A percentile compares a stretch with the other conserved stretches of the same genome.
Evolutionary conservation across 768 basidiomycete genomes (phyloP).

Genomic region (Collybia sordida): DNA sequence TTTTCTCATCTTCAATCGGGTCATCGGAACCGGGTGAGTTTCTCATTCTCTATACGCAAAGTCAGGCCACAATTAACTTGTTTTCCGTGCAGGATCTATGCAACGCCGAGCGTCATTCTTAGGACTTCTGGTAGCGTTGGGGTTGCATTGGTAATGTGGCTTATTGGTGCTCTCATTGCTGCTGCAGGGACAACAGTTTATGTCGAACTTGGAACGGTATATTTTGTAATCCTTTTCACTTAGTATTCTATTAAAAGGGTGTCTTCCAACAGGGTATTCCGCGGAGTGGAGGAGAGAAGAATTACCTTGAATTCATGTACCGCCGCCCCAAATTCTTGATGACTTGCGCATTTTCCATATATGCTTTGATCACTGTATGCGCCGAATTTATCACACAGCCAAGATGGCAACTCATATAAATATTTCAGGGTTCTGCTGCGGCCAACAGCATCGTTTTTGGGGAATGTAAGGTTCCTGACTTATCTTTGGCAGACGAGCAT

Average conservation of each 20-base stretch:
- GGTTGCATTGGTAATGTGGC: conserved; percentile 68
- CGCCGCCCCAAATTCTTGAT: conserved; percentile 58
- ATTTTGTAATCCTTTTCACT: conserved; percentile 10
- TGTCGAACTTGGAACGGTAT: conserved; percentile 73
- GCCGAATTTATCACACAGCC: neutral
- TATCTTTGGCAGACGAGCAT: neutral
- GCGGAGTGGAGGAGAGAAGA: conserved; percentile 73
- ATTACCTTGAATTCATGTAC: conserved; percentile 73
- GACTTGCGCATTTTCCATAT: conserved; percentile 59
- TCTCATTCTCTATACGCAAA: neutral
- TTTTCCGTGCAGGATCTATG: conserved; percentile 55
- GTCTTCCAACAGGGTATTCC: conserved; percentile 55
- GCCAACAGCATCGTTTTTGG: conserved; percentile 67
- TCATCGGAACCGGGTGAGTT: conserved; percentile 70
- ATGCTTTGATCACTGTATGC: conserved; percentile 57
- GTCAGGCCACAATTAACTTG: neutral
- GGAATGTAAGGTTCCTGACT: conserved; percentile 50
- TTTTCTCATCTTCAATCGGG: conserved; percentile 72
- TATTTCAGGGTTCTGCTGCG: conserved; percentile 51
- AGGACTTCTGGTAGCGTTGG: conserved; percentile 70
- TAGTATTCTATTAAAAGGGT: neutral
- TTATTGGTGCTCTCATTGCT: conserved; percentile 64
- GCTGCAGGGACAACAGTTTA: conserved; percentile 69
- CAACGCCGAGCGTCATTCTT: conserved; percentile 67
- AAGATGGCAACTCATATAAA: neutral